These are phyloP conservation scores for Russula sp. DNA, from an alignment of 768 basidiomycete genomes.

Conservation along the genomic window DNA sequence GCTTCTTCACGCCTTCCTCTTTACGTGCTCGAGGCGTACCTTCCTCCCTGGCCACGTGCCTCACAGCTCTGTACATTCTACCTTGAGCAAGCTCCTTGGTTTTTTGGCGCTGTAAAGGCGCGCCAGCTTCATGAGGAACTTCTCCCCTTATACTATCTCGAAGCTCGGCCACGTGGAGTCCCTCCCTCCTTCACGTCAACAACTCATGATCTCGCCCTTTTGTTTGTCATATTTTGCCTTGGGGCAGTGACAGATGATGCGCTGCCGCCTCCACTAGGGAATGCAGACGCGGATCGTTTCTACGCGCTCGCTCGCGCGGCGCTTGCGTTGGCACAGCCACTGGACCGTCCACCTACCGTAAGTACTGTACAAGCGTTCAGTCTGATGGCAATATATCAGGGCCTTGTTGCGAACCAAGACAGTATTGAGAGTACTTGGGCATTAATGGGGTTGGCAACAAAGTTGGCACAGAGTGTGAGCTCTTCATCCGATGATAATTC, in stretches of 20 bases:
- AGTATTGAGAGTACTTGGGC: conserved; percentile 68
- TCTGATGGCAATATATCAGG: conserved; percentile 67
- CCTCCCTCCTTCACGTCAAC: conserved; percentile 1
- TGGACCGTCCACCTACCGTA: conserved; percentile 67
- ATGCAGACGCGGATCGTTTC: conserved; percentile 45
- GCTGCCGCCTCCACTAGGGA: conserved; percentile 40
- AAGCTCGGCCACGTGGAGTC: conserved; percentile 29
- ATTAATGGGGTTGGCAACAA: conserved; percentile 57
- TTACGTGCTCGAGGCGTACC: conserved; percentile 35
- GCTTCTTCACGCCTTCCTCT: conserved; percentile 2
- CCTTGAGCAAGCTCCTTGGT: conserved; percentile 75
- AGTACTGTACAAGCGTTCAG: conserved; percentile 61
- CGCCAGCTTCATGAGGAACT: conserved; percentile 59
- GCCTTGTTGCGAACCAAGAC: conserved; percentile 58
- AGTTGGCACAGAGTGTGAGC: conserved; percentile 64
- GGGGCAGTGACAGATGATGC: conserved; percentile 12
- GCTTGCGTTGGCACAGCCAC: conserved; percentile 57
- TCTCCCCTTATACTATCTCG: conserved; percentile 61
- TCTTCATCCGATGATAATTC: neutral
- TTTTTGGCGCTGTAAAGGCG: conserved; percentile 64
- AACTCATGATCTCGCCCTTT: conserved; percentile 14
- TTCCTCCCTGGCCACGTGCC: conserved; percentile 57
- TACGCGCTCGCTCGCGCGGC: conserved; percentile 60
- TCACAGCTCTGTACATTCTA: conserved; percentile 59
- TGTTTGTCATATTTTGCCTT: conserved; percentile 14